A percentile compares a stretch with the other conserved stretches of the same genome.
These are phyloP conservation scores for Mortierella alpina DNA, from an alignment of 192 early-diverging fungal genomes.

Conservation along the genomic window DNA sequence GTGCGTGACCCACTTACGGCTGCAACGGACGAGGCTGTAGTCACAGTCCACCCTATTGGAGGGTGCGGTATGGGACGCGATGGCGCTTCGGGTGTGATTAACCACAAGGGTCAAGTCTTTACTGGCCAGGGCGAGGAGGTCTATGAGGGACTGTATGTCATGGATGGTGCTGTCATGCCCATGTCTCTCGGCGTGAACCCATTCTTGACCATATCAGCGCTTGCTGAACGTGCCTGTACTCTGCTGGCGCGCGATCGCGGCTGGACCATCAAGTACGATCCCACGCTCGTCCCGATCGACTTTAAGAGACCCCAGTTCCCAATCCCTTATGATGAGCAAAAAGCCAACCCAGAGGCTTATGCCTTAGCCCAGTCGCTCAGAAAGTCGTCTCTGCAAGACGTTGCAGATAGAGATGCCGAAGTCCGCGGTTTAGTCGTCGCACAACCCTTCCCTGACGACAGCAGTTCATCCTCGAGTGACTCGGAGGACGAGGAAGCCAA, in stretches of 20 bases:
- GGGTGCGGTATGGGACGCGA: constrained; percentile 55
- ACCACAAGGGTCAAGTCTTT: constrained; percentile 63
- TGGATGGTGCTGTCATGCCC: constrained; percentile 61
- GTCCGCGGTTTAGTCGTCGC: constrained; percentile 38
- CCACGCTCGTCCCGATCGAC: constrained; percentile 39
- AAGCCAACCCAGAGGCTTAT: constrained; percentile 15
- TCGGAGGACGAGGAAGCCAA: background rate
- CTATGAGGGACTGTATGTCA: constrained; percentile 59
- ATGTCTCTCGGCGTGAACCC: constrained; percentile 62
- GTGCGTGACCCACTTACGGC: constrained; percentile 51
- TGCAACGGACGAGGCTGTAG: constrained; percentile 36
- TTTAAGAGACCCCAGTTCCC: constrained; percentile 52
- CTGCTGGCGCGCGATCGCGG: constrained; percentile 47
- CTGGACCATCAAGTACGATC: constrained; percentile 56
- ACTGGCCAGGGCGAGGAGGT: constrained; percentile 50
- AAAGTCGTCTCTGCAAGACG: constrained; percentile 29
- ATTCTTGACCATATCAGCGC: constrained; percentile 59
- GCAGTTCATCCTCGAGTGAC: background rate
- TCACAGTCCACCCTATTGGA: constrained; percentile 63
- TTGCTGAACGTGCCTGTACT: constrained; percentile 56
- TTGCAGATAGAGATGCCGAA: constrained; percentile 14
- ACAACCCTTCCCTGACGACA: constrained; percentile 29
- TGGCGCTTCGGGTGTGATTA: constrained; percentile 54
- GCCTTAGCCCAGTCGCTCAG: constrained; percentile 31
- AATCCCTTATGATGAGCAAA: constrained; percentile 29